A percentile compares a stretch with the other conserved stretches of the same genome.
These are phyloP conservation scores for Aspergillus sclerotialis DNA, from an alignment of 2,329 filamentous ascomycete genomes.

Conservation along the genomic window DNA sequence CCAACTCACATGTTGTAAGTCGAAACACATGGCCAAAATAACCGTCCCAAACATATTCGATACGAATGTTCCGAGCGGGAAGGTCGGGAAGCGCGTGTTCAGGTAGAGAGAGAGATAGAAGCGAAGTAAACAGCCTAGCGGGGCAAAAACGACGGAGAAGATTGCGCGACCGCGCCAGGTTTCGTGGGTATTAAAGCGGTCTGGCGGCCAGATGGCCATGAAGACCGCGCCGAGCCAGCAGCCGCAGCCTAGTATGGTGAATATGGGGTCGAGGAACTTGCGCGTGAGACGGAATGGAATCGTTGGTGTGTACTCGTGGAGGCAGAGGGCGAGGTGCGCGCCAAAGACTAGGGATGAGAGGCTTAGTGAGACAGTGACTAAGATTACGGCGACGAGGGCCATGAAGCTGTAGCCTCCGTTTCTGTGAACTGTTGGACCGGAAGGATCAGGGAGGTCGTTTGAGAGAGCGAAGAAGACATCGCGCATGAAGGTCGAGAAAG, in stretches of 20 bases:
- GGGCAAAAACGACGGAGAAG: slow-evolving; percentile 76
- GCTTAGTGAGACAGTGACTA: slow-evolving; percentile 65
- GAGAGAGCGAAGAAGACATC: slow-evolving; percentile 73
- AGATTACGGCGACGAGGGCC: slow-evolving; percentile 68
- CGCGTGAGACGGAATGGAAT: slow-evolving; percentile 53
- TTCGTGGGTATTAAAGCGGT: slow-evolving; percentile 39
- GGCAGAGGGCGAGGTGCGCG: slow-evolving; percentile 62
- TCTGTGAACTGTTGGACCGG: slow-evolving; percentile 41
- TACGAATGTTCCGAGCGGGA: slow-evolving; percentile 79
- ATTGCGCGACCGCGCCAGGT: slow-evolving; percentile 68
- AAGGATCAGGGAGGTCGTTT: slow-evolving; percentile 59
- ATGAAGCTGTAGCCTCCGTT: slow-evolving; percentile 76
- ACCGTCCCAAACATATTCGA: slow-evolving; percentile 74
- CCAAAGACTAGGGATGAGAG: slow-evolving; percentile 64
- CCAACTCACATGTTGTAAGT: slow-evolving; percentile 62
- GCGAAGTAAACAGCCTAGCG: slow-evolving; percentile 66
- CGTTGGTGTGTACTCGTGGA: slow-evolving; percentile 54
- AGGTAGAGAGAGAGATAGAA: slow-evolving; percentile 66
- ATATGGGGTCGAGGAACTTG: slow-evolving; percentile 55
- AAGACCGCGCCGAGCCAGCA: slow-evolving; percentile 73
- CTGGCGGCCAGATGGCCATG: slow-evolving; percentile 64
- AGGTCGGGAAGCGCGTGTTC: slow-evolving; percentile 60
- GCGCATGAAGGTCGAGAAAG: slow-evolving; percentile 78
- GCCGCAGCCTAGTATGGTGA: slow-evolving; percentile 60
- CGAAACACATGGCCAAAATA: slow-evolving; percentile 68